phyloP scores from a whole-genome alignment of 2,329 filamentous ascomycete genomes.

The Thielaviopsis euricoi region DNA sequence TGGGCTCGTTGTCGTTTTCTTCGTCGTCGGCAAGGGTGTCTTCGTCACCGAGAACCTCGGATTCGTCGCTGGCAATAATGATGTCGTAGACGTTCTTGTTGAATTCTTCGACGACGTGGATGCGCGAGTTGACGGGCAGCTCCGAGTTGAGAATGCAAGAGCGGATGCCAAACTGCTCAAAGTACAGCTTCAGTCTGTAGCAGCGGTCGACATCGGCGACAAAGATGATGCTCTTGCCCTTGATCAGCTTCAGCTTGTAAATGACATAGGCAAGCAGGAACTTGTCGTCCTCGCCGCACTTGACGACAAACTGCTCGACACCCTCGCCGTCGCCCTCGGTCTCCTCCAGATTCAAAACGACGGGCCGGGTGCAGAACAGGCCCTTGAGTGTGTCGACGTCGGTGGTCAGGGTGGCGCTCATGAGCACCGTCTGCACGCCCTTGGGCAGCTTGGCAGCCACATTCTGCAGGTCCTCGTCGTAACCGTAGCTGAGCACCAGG shows the following conservation, averaged over 20 bases:
- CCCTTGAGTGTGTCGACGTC: constrained; percentile 76
- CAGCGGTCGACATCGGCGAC: constrained; percentile 75
- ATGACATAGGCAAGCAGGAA: constrained; percentile 55
- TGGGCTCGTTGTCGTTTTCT: constrained; percentile 29
- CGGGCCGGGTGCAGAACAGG: constrained; percentile 70
- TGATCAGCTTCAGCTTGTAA: constrained; percentile 63
- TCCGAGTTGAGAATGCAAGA: constrained; percentile 91
- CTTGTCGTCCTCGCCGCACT: constrained; percentile 91
- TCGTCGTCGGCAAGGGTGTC: constrained; percentile 25
- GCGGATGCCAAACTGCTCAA: constrained; percentile 92
- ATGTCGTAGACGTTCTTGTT: constrained; percentile 96
- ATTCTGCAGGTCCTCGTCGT: constrained; percentile 74
- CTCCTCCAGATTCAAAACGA: constrained; percentile 57
- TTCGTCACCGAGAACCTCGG: constrained; percentile 61
- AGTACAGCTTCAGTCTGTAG: constrained; percentile 83
- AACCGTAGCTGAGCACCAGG: constrained; percentile 82
- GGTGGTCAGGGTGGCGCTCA: constrained; percentile 79
- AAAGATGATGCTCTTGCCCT: constrained; percentile 62
- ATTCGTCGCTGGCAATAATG: constrained; percentile 88
- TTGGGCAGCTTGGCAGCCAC: constrained; percentile 65
- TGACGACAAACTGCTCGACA: constrained; percentile 76
- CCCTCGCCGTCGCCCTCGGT: constrained; percentile 64
- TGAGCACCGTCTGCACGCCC: constrained; percentile 77
- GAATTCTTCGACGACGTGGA: constrained; percentile 94
- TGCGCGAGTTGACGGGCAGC: constrained; percentile 76